Evolutionary conservation across 2,329 filamentous ascomycete species (phyloP).

Genomic region (Alternaria panax): DNA sequence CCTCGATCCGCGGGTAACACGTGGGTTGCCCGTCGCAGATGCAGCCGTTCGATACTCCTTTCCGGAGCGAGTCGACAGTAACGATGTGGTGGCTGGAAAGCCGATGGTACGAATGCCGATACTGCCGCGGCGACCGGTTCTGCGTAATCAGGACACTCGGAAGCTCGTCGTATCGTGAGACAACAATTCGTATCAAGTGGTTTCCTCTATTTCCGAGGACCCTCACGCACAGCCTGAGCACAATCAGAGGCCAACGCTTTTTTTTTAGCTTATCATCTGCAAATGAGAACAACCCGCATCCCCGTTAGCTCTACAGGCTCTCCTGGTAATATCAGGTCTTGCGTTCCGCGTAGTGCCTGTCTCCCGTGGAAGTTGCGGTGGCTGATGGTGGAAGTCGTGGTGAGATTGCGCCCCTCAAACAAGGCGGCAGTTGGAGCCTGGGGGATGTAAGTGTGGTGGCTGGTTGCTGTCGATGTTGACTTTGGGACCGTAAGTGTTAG

Average conservation of each 20-base stretch:
- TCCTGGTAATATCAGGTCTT: neutral
- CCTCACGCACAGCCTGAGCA: neutral
- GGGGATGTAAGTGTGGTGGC: neutral
- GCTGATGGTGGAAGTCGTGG: neutral
- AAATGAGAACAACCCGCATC: neutral
- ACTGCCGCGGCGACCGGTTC: neutral
- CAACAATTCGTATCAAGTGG: neutral
- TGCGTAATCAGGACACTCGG: neutral
- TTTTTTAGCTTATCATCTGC: neutral
- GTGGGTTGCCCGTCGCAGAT: neutral
- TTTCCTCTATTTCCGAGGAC: neutral
- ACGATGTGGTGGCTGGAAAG: neutral
- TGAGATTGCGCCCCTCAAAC: neutral
- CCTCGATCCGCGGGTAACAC: neutral
- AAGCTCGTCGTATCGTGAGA: neutral
- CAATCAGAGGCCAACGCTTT: neutral
- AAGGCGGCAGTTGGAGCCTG: neutral
- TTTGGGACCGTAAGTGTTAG: constrained; percentile 2
- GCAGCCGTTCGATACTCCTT: neutral
- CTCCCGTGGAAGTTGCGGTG: neutral
- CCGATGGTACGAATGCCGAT: neutral
- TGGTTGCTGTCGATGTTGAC: neutral
- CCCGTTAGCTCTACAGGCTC: neutral
- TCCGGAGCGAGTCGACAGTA: neutral
- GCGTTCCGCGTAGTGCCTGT: neutral